phyloP scores from a whole-genome alignment of 805 yeast species.

The fission yeast (Schizosaccharomyces pombe) region DNA sequence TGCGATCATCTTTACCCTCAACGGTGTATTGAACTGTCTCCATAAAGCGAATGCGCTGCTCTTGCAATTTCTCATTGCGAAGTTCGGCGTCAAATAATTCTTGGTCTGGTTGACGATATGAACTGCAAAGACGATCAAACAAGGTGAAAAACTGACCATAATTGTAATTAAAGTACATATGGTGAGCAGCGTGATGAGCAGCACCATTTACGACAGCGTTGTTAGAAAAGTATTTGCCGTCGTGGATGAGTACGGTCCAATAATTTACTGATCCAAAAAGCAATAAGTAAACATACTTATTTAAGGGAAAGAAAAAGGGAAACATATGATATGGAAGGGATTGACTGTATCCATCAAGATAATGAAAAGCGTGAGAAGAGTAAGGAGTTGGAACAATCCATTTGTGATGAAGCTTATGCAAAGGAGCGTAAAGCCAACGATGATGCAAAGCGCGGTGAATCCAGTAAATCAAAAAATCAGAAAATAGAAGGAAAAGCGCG shows the following conservation, averaged over 20 bases:
- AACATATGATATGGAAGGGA: constrained; percentile 79
- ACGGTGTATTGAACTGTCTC: constrained; percentile 56
- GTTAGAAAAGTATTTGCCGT: constrained; percentile 82
- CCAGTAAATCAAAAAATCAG: constrained; percentile 78
- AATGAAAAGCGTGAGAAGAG: constrained; percentile 97
- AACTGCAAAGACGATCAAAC: constrained; percentile 91
- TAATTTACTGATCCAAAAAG: constrained; percentile 80
- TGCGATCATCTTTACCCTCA: constrained; percentile 34
- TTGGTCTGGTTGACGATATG: constrained; percentile 79
- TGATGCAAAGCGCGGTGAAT: constrained; percentile 86
- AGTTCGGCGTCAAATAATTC: constrained; percentile 47
- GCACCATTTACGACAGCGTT: constrained; percentile 92
- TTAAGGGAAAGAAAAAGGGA: constrained; percentile 80
- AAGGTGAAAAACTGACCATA: constrained; percentile 95
- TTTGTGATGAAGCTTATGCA: constrained; percentile 96
- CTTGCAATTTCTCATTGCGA: constrained; percentile 40
- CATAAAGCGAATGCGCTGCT: constrained; percentile 44
- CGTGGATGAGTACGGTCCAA: constrained; percentile 98
- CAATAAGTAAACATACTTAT: constrained; percentile 58
- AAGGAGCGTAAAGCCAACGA: constrained; percentile 61
- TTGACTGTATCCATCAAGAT: constrained; percentile 72
- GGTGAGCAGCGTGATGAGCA: constrained; percentile 95
- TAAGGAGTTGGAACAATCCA: constrained; percentile 97
- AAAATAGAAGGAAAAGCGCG: constrained; percentile 67
- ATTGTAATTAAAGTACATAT: constrained; percentile 88